Percentiles rank a stretch among this genome's conserved stretches.
These are phyloP conservation scores for Platanthera zijinensis DNA, from an alignment of 106 monocot genomes.

Conservation along the genomic window DNA sequence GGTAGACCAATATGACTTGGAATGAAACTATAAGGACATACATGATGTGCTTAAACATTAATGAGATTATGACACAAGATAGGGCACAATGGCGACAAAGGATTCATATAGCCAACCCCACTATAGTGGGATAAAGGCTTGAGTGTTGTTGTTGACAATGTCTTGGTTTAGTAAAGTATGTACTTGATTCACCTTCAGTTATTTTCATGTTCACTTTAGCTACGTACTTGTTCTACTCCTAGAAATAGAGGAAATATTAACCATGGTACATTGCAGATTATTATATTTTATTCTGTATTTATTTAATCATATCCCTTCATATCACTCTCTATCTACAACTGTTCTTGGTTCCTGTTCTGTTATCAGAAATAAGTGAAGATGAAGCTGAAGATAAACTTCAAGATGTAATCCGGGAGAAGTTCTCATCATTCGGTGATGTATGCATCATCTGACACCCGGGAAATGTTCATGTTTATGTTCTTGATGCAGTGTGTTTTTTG, in stretches of 20 bases:
- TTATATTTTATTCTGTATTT: background rate
- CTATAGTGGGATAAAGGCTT: too few relatives aligned
- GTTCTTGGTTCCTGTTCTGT: background rate
- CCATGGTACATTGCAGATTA: background rate
- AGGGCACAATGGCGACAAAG: background rate
- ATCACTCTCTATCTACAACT: background rate
- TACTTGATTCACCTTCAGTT: background rate
- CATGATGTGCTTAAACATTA: too few relatives aligned
- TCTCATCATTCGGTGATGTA: constrained; percentile 93
- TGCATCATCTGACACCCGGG: background rate
- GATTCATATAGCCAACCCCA: too few relatives aligned
- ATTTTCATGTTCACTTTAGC: background rate
- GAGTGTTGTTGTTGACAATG: background rate
- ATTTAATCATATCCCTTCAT: background rate
- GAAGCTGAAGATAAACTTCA: constrained; percentile 93
- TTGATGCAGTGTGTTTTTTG: background rate
- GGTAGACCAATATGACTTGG: too few relatives aligned
- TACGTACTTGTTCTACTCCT: background rate
- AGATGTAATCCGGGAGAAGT: constrained; percentile 82
- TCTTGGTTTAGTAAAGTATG: background rate
- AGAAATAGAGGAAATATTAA: background rate
- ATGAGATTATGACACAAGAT: too few relatives aligned
- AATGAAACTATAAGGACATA: too few relatives aligned
- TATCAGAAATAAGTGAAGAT: constrained; percentile 77
- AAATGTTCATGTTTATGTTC: background rate